phyloP scores from a whole-genome alignment of 176 grass and related monocot species.

The Themeda triandra region DNA sequence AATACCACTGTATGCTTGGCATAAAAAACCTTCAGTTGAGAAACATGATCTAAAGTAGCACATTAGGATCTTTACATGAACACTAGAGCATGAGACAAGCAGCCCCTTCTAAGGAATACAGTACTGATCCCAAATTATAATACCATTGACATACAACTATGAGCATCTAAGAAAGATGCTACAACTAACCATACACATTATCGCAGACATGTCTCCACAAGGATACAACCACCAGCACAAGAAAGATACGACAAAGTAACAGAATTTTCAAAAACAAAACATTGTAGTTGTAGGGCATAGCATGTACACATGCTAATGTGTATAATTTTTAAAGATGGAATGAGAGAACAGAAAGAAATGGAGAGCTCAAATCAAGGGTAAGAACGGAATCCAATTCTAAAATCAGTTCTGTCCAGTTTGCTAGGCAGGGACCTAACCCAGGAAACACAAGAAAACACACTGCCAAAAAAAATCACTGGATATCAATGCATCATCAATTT shows the following conservation, averaged over 20 bases:
- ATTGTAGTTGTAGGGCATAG: not conserved
- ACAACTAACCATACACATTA: not conserved
- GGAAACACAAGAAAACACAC: not conserved
- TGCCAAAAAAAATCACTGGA: not conserved
- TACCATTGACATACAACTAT: not conserved
- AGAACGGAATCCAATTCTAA: not conserved
- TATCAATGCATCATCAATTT: not conserved
- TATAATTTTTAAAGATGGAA: not conserved
- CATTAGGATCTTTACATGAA: no score
- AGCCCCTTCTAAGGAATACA: not conserved
- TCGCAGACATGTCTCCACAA: not conserved
- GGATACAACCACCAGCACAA: conserved; percentile 1
- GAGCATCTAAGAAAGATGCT: not conserved
- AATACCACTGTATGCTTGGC: not conserved
- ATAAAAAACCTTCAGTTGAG: not conserved
- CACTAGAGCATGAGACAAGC: not conserved
- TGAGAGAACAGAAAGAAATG: not conserved
- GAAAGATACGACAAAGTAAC: not conserved
- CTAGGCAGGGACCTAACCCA: not conserved
- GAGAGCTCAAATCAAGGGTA: not conserved
- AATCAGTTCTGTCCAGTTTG: not conserved
- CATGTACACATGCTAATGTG: not conserved
- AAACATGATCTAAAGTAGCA: no score
- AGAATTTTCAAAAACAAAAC: not conserved
- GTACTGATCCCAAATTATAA: not conserved